Percentiles rank a stretch among this genome's conserved stretches.
Conservation (phyloP, 169 alveolate genomes). For the Eimeria nieschulzi region DNA sequence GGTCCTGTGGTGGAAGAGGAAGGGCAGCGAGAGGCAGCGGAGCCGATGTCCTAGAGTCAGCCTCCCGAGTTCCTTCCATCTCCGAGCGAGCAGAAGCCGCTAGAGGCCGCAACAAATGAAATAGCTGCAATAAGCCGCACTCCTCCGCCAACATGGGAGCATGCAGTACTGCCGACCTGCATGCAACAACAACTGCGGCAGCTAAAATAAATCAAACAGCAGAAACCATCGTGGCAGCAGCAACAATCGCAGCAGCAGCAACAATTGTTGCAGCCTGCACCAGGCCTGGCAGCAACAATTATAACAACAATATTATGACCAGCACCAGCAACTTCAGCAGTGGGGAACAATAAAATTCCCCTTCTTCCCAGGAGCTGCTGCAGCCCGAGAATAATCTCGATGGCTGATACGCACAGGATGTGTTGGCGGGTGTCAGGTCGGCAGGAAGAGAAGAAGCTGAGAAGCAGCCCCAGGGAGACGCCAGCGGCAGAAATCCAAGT, state of each 20-base stretch:
- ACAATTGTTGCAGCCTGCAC: background rate
- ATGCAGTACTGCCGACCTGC: conserved; percentile 44
- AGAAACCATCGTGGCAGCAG: conserved; percentile 23
- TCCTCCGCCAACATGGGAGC: conserved; percentile 37
- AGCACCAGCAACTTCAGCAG: conserved; percentile 19
- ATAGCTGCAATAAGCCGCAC: conserved; percentile 53
- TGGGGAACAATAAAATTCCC: background rate
- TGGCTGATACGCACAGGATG: conserved; percentile 22
- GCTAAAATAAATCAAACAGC: conserved; percentile 6
- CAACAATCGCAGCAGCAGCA: conserved; percentile 35
- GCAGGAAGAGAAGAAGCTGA: conserved; percentile 51
- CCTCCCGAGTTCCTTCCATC: background rate
- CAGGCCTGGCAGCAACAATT: background rate
- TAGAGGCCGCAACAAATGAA: conserved; percentile 34
- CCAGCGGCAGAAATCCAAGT: conserved; percentile 45
- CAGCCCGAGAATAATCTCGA: background rate
- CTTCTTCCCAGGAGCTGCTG: background rate
- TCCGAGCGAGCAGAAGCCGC: conserved; percentile 42
- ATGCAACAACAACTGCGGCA: background rate
- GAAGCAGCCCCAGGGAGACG: conserved; percentile 48
- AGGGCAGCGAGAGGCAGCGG: background rate
- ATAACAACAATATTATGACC: background rate
- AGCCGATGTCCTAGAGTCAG: background rate
- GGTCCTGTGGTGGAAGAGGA: background rate
- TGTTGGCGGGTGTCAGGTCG: background rate